phyloP scores from a whole-genome alignment of 331 rosid species.

The Quercus lobata region DNA sequence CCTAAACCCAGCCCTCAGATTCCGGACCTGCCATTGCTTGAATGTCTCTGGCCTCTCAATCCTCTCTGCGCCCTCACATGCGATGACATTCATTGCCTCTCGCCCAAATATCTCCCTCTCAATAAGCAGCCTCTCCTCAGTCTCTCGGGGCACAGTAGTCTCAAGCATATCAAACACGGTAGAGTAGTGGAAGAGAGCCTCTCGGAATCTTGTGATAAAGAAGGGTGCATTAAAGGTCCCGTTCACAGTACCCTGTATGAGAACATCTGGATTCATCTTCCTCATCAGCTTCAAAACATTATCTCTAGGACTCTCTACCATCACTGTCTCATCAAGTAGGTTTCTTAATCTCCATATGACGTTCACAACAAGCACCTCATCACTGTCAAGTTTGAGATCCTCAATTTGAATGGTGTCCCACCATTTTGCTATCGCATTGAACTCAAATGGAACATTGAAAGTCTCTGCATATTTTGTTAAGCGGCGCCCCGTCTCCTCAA shows the following conservation, averaged over 20 bases:
- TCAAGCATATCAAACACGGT: constrained; percentile 33
- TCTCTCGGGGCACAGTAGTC: constrained; percentile 14
- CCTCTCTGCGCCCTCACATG: constrained; percentile 35
- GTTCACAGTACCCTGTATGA: constrained; percentile 18
- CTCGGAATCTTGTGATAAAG: constrained; percentile 32
- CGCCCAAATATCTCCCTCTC: constrained; percentile 28
- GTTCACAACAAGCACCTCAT: constrained; percentile 31
- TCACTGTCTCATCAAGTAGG: constrained; percentile 34
- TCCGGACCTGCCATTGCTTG: constrained; percentile 34
- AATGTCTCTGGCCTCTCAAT: constrained; percentile 36
- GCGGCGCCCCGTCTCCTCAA: constrained; percentile 28
- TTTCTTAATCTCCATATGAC: constrained; percentile 23
- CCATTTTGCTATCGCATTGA: constrained; percentile 31
- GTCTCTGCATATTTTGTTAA: constrained; percentile 23
- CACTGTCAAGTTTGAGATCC: constrained; percentile 28
- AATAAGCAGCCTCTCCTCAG: constrained; percentile 28
- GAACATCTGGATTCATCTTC: constrained; percentile 26
- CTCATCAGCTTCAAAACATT: constrained; percentile 20
- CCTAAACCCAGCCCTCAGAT: constrained; percentile 18
- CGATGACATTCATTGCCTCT: constrained; percentile 35
- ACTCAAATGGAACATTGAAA: constrained; percentile 29
- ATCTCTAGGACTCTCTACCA: constrained; percentile 30
- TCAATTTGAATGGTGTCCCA: constrained; percentile 35
- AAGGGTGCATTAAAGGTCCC: constrained; percentile 33
- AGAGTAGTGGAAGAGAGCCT: constrained; percentile 39